Conservation (phyloP, 495 filamentous ascomycete species). For the Neurospora tetraspora region DNA sequence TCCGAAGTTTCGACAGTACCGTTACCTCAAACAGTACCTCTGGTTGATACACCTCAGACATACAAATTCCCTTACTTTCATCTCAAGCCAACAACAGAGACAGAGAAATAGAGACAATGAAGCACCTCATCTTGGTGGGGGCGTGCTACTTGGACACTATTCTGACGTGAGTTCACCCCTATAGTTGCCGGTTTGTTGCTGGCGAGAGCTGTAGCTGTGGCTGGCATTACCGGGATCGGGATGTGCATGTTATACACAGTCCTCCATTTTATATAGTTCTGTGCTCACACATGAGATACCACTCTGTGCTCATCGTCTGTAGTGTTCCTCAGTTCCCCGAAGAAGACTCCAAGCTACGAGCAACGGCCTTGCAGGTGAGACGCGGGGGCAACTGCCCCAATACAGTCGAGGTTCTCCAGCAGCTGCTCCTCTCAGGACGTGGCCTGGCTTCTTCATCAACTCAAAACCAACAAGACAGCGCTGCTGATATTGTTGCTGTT, state of each 20-base stretch:
- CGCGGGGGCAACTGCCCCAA: slow-evolving; percentile 67
- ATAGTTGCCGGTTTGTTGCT: background rate
- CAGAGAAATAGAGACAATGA: slow-evolving; percentile 13
- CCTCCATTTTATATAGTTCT: slow-evolving; percentile 7
- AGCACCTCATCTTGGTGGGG: slow-evolving; percentile 49
- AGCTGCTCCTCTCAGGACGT: slow-evolving; percentile 32
- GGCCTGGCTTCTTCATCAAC: background rate
- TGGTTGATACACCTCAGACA: background rate
- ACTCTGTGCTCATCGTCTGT: too few relatives aligned
- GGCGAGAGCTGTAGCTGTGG: background rate
- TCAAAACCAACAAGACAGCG: background rate
- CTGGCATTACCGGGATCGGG: background rate
- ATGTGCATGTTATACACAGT: background rate
- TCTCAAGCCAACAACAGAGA: background rate
- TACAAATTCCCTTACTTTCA: background rate
- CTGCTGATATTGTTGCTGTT: background rate
- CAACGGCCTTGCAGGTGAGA: slow-evolving; percentile 45
- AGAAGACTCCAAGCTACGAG: slow-evolving; percentile 65
- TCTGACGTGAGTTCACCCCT: slow-evolving; percentile 40
- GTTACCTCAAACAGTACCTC: background rate
- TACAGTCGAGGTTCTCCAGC: slow-evolving; percentile 56
- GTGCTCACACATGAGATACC: slow-evolving; percentile 9
- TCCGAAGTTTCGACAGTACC: background rate
- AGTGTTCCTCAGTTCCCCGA: slow-evolving; percentile 56
- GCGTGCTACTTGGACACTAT: slow-evolving; percentile 63